Base-by-base conservation (phyloP, 2,329 filamentous ascomycete species). In the Elsinoe necatrix region DNA sequence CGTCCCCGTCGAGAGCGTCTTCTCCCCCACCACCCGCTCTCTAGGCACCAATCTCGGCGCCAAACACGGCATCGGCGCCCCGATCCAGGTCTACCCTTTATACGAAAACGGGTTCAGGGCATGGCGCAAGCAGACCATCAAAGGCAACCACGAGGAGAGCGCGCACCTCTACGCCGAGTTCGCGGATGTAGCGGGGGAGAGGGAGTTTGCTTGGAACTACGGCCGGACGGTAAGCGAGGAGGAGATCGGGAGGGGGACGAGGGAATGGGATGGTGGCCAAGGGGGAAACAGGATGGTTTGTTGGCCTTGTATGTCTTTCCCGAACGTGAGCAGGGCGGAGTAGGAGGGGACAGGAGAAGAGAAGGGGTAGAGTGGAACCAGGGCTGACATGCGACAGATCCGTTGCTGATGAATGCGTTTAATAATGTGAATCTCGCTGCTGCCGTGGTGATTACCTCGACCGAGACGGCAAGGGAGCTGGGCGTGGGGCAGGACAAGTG, bases 341-440 rank as follows among this genome's bases (percentile, higher is more conserved):
- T n/a, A n/a, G n/a, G n/a, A n/a, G n/a, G n/a, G n/a, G n/a, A n/a
- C n/a, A n/a, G n/a, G n/a, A n/a, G n/a, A n/a, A n/a, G n/a, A n/a
- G n/a, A n/a, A n/a, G n/a, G n/a, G n/a, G n/a, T n/a, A n/a, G n/a
- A n/a, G n/a, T n/a, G n/a, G n/a, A n/a, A n/a, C n/a, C n/a, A n/a
- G n/a, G n/a, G 50, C 61, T 66, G 59, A 66, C 54, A n/a, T n/a
- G 45, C 20, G 0, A 1, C 48, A 86, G 82, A 86, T 68, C 82
- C 83, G 0, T 70, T 87, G 0, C 68, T 86, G 8, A 86, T 86
- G 83, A 87, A 87, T 63, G 83, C 84, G 0, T 86, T 86, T 69
- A 87, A 86, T 61, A 83, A 76, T 1, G 77, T 87, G 34, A 86
- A 87, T 59, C 70, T 86, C 12, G 78, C 83, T 1, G 80, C 75